Conservation (phyloP, 129 eudicot genomes). For the Pseudognaphalium luteoalbum region DNA sequence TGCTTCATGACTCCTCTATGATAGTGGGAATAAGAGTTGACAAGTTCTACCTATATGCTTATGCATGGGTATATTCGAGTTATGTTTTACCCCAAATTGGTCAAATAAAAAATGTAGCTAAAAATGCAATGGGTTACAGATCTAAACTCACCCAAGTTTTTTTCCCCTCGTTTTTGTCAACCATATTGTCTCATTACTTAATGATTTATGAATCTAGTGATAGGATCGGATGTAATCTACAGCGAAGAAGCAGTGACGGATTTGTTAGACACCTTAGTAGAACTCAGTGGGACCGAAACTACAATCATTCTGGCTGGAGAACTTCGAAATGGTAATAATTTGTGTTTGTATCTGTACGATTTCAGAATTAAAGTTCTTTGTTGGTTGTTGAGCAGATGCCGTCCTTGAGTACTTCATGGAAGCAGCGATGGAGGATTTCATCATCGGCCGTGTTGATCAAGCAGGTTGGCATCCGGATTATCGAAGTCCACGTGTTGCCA, state of each 20-base stretch:
- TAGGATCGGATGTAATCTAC: slow-evolving; percentile 89
- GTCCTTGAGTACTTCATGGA: slow-evolving; percentile 84
- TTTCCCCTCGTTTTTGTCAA: not conserved
- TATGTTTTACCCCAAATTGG: not conserved
- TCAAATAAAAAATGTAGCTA: not conserved
- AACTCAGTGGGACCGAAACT: slow-evolving; percentile 65
- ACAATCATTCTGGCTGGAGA: slow-evolving; percentile 89
- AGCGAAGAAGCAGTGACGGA: slow-evolving; percentile 89
- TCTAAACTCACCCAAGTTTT: not conserved
- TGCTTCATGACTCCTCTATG: not conserved
- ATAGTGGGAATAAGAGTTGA: not conserved
- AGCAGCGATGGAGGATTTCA: slow-evolving; percentile 68
- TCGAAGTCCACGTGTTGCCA: slow-evolving; percentile 71
- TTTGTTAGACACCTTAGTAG: slow-evolving; percentile 58
- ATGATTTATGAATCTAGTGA: slow-evolving; percentile 41
- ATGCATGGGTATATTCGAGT: not conserved
- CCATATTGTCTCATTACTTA: not conserved
- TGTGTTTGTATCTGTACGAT: not conserved
- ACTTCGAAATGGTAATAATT: slow-evolving; percentile 74
- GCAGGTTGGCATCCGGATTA: slow-evolving; percentile 85
- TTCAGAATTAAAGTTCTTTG: not conserved
- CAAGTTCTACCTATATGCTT: not conserved
- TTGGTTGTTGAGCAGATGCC: slow-evolving; percentile 56
- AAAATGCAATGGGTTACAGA: not conserved
- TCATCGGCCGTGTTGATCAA: slow-evolving; percentile 71